A percentile compares a stretch with the other conserved stretches of the same genome.
Evolutionary conservation across 768 basidiomycete species (phyloP).

Genomic region (Kwoniella newhampshirensis): DNA sequence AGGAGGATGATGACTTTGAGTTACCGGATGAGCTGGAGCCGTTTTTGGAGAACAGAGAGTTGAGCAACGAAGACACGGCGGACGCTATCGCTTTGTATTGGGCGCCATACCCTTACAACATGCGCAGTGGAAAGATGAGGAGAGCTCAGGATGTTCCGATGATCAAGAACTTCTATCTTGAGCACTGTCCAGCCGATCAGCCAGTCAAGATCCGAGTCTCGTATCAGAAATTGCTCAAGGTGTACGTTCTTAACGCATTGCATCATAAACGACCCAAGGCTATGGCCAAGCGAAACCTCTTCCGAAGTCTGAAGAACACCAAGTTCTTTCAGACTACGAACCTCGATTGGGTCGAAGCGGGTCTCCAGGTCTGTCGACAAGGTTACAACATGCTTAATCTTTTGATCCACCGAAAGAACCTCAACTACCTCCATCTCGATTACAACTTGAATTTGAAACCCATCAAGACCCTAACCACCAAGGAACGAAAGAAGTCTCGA

Average conservation of each 20-base stretch:
- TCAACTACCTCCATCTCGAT: conserved; percentile 78
- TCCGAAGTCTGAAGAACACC: conserved; percentile 81
- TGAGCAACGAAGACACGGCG: conserved; percentile 88
- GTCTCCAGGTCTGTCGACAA: conserved; percentile 95
- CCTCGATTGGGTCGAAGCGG: conserved; percentile 98
- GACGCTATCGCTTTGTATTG: conserved; percentile 98
- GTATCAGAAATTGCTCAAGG: conserved; percentile 93
- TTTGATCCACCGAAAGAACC: conserved; percentile 90
- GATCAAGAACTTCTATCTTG: conserved; percentile 97
- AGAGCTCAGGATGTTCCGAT: conserved; percentile 93
- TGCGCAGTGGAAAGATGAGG: conserved; percentile 86
- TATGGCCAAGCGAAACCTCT: conserved; percentile 96
- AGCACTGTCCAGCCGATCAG: conserved; percentile 94
- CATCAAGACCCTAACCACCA: conserved; percentile 88
- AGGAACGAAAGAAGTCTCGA: conserved; percentile 98
- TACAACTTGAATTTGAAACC: conserved; percentile 99
- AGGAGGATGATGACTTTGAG: conserved; percentile 75
- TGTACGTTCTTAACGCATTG: conserved; percentile 91
- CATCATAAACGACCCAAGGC: conserved; percentile 86
- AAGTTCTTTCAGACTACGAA: conserved; percentile 99
- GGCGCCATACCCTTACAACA: conserved; percentile 94
- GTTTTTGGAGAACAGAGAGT: conserved; percentile 73
- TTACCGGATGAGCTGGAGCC: conserved; percentile 74
- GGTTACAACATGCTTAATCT: conserved; percentile 99
- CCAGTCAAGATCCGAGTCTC: conserved; percentile 98